Evolutionary conservation across 202 grass and related monocot species (phyloP), one percentile per base, ranked within the genome.

Genomic region (Eragrostis tef): DNA sequence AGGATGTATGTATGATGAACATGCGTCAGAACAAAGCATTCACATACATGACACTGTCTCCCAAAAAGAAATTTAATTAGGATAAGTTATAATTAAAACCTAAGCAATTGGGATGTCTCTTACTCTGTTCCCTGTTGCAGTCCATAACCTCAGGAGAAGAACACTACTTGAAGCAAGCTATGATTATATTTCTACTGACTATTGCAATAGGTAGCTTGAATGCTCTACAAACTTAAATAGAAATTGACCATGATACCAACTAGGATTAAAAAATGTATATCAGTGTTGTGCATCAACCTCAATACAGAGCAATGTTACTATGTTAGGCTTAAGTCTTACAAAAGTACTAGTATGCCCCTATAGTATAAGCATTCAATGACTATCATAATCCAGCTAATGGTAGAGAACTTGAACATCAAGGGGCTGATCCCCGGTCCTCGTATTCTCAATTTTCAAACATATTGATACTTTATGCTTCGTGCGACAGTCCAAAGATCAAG

Each of bases 1-100:
- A 65, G 24, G 49, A 47, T 79, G 62, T 52, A 21, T 50, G 36
- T 52, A 78, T 51, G 31, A 51, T 22, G 44, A 42, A 53, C 10
- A 15, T 43, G 20, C 51, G 15, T 61, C 58, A 73, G 36, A 47
- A 54, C 12, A 68, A 57, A 7, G 22, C 6, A 52, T 66, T 56
- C 16, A 24, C 34, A 53, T 22, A 47, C 72, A 84, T 29, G 17
- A 31, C 4, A 45, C 17, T 11, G 45, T 70, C 39, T 57, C n/a
- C 21, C 47, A 21, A 48, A 45, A 71, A 26, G 17, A 71, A 58
- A 44, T 1, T 3, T 7, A 16, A 34, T 71, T 59, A 77, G 16
- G 16, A 58, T 7, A 64, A 26, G 5, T 26, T 41, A 13, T 64
- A 51, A 14, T 2, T n/a, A 10, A 71, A 63, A 48, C 34, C 43